phyloP scores from a whole-genome alignment of 1,284 basidiomycete species.

The Rhodotorula sp. region DNA sequence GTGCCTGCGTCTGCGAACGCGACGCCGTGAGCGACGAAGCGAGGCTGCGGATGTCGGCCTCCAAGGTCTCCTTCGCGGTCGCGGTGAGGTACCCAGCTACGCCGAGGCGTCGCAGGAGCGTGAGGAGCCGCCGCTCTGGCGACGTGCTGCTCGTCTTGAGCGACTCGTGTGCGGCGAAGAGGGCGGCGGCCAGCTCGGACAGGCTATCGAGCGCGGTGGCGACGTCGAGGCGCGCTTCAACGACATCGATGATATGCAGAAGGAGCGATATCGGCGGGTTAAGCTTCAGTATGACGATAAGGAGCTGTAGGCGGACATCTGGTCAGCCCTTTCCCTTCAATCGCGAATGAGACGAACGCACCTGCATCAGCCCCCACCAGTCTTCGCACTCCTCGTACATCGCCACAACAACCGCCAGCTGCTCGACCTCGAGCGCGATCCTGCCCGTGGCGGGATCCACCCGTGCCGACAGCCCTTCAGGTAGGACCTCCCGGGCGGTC shows the following conservation, averaged over 20 bases:
- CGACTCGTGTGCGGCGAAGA: constrained; percentile 7
- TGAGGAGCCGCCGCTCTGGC: constrained; percentile 15
- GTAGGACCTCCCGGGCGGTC: constrained; percentile 26
- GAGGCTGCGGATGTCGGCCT: neutral
- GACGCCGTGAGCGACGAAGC: neutral
- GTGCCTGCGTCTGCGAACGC: neutral
- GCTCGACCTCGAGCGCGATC: neutral
- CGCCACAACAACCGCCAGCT: constrained; percentile 10
- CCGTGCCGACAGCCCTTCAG: neutral
- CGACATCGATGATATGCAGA: constrained; percentile 26
- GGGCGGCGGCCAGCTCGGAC: constrained; percentile 10
- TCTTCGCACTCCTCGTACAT: constrained; percentile 16
- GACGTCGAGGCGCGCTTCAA: constrained; percentile 16
- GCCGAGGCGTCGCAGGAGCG: constrained; percentile 2
- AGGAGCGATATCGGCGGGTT: constrained; percentile 4
- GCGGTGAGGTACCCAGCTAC: neutral
- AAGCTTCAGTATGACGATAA: constrained; percentile 20
- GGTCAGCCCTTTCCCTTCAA: neutral
- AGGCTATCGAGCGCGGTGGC: constrained; percentile 32
- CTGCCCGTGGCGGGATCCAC: neutral
- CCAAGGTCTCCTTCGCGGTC: neutral
- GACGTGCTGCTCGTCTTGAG: neutral
- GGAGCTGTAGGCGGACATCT: neutral
- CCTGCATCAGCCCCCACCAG: constrained; percentile 26
- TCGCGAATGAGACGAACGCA: neutral